phyloP scores from a whole-genome alignment of 495 filamentous ascomycete species.

The Venustampulla echinocandica region DNA sequence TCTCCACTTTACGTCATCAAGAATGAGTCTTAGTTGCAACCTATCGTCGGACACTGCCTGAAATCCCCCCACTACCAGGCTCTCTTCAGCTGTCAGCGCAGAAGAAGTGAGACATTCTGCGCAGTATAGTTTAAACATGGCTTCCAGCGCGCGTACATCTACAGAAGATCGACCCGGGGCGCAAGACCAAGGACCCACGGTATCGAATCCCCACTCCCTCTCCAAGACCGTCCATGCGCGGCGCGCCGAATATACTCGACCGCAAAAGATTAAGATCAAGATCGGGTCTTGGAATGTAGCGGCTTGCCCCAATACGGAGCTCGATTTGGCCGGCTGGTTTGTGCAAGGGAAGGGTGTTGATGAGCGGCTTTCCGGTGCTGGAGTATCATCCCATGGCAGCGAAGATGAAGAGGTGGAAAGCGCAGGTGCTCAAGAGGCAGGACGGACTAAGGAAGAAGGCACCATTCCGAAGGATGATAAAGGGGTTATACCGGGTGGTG shows the following conservation, averaged over 20 bases:
- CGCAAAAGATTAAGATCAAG: slow-evolving; percentile 66
- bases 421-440: slow-evolving; percentile 34
- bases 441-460: slow-evolving; percentile 27
- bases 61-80: no score
- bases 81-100: neutral
- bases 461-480: slow-evolving; percentile 29
- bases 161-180: neutral
- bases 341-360: slow-evolving; percentile 63
- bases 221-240: slow-evolving; percentile 55
- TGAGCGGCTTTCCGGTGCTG: slow-evolving; percentile 45
- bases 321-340: slow-evolving; percentile 82
- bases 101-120: neutral
- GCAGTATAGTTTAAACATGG: neutral
- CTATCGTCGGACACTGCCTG: no score
- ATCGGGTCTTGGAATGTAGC: slow-evolving; percentile 95
- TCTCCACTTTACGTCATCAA: no score
- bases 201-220: slow-evolving; percentile 27
- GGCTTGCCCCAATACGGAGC: slow-evolving; percentile 68
- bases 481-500: slow-evolving; percentile 34
- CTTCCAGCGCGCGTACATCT: neutral
- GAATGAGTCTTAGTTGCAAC: no score
- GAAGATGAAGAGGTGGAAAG: slow-evolving; percentile 27
- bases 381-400: slow-evolving; percentile 28
- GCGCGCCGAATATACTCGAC: slow-evolving; percentile 65
- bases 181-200: neutral